These are phyloP conservation scores for Ophiostoma tasmaniense DNA, from an alignment of 2,329 filamentous ascomycete genomes.

Conservation along the genomic window DNA sequence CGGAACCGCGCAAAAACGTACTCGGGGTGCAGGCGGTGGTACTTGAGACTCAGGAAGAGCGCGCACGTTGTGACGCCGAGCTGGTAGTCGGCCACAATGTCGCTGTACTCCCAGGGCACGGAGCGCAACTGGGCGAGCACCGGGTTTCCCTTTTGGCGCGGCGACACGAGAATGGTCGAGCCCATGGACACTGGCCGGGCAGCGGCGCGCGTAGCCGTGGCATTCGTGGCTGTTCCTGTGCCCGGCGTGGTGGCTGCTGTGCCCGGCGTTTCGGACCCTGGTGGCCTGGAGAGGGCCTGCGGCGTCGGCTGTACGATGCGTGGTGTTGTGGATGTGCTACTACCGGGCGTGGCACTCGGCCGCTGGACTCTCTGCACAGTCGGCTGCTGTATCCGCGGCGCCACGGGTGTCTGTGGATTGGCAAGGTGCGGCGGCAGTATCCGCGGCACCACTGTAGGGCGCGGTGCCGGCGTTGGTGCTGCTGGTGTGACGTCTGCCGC, in stretches of 20 bases:
- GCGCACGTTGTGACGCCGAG: conserved; percentile 81
- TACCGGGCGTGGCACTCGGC: conserved; percentile 16
- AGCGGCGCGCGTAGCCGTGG: background rate
- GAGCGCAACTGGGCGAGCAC: conserved; percentile 75
- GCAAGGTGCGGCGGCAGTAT: background rate
- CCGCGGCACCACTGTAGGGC: conserved; percentile 18
- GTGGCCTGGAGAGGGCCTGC: conserved; percentile 60
- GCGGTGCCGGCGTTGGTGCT: conserved; percentile 20
- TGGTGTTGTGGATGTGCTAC: conserved; percentile 17
- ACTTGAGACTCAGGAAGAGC: conserved; percentile 85
- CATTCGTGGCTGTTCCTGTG: background rate
- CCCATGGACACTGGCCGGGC: conserved; percentile 37
- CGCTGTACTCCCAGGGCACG: conserved; percentile 90
- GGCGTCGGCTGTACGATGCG: conserved; percentile 81
- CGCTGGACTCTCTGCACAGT: conserved; percentile 49
- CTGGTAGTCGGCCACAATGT: conserved; percentile 91
- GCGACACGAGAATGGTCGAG: conserved; percentile 80
- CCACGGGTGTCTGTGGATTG: conserved; percentile 32
- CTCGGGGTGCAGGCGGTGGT: conserved; percentile 92
- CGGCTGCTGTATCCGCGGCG: conserved; percentile 40
- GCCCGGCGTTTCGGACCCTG: background rate
- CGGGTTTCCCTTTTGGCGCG: conserved; percentile 90
- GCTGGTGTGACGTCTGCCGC: conserved; percentile 33
- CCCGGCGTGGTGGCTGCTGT: background rate
- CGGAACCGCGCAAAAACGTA: conserved; percentile 95